A percentile compares a stretch with the other conserved stretches of the same genome.
Conservation (phyloP, 225 moss, liverwort and hornwort genomes). For the Bryum argenteum region DNA sequence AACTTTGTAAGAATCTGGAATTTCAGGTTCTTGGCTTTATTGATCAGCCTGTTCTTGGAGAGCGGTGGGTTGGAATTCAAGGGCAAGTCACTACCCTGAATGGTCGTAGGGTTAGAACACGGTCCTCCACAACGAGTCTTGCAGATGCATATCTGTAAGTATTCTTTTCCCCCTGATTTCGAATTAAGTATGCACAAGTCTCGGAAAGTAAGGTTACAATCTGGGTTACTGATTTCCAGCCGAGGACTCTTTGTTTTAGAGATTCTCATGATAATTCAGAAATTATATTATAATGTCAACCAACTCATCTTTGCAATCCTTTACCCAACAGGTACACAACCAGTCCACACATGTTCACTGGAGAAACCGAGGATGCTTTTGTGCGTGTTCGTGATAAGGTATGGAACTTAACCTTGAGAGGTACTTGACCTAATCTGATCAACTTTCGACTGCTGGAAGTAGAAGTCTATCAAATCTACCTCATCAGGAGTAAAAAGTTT, state of each 20-base stretch:
- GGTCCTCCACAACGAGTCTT: constrained; percentile 62
- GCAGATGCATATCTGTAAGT: constrained; percentile 84
- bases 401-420: background rate
- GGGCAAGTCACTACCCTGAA: constrained; percentile 86
- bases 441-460: too few relatives aligned
- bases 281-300: background rate
- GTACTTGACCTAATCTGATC: constrained; percentile 9
- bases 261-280: constrained; percentile 5
- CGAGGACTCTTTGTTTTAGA: background rate
- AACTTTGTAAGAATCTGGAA: constrained; percentile 10
- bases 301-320: constrained; percentile 6
- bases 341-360: constrained; percentile 88
- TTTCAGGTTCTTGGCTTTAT: constrained; percentile 86
- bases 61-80: constrained; percentile 88
- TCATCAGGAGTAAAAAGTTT: background rate
- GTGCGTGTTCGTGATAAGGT: constrained; percentile 82
- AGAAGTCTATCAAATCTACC: too few relatives aligned
- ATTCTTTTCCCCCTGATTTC: constrained; percentile 11
- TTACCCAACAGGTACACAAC: constrained; percentile 76
- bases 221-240: background rate
- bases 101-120: constrained; percentile 67
- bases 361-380: constrained; percentile 72
- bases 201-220: background rate
- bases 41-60: constrained; percentile 87
- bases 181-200: constrained; percentile 4